phyloP scores from a whole-genome alignment of 139 green algal species.

The Edaphochlamys debaryana region DNA sequence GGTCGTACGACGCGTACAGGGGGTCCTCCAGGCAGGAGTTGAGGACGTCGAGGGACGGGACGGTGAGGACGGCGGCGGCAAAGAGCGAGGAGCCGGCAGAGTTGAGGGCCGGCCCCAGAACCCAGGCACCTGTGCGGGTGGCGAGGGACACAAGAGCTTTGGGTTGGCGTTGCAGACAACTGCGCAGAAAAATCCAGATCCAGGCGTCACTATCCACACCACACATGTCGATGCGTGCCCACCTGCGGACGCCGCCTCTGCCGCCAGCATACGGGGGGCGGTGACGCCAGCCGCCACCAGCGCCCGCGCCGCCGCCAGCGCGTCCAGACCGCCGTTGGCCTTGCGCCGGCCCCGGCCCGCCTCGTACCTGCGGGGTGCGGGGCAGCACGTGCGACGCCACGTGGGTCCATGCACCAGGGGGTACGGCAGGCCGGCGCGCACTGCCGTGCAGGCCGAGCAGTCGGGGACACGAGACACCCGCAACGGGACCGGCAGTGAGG shows the following conservation, averaged over 20 bases:
- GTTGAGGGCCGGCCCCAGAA: conserved; percentile 26
- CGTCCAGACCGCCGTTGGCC: conserved; percentile 19
- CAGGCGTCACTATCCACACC: too few relatives aligned
- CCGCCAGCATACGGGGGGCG: not conserved
- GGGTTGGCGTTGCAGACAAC: too few relatives aligned
- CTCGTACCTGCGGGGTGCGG: conserved; percentile 14
- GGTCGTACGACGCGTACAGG: conserved; percentile 23
- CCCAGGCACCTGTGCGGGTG: conserved; percentile 35
- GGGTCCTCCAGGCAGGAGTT: not conserved
- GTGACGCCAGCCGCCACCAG: conserved; percentile 19
- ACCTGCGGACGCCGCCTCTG: conserved; percentile 34
- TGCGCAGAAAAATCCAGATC: too few relatives aligned
- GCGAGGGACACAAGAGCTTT: too few relatives aligned
- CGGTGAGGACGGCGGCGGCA: conserved; percentile 20
- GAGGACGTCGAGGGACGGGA: conserved; percentile 3
- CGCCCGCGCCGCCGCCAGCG: conserved; percentile 22
- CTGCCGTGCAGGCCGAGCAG: too few relatives aligned
- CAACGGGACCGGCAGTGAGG: too few relatives aligned
- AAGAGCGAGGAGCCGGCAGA: conserved; percentile 9
- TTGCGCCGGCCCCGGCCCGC: conserved; percentile 22
- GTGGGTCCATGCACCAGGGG: too few relatives aligned
- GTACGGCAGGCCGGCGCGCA: too few relatives aligned
- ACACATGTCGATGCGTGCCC: too few relatives aligned
- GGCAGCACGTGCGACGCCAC: too few relatives aligned
- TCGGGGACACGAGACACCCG: too few relatives aligned